phyloP scores from a whole-genome alignment of 2,329 filamentous ascomycete species.

The Cercospora janseana region DNA sequence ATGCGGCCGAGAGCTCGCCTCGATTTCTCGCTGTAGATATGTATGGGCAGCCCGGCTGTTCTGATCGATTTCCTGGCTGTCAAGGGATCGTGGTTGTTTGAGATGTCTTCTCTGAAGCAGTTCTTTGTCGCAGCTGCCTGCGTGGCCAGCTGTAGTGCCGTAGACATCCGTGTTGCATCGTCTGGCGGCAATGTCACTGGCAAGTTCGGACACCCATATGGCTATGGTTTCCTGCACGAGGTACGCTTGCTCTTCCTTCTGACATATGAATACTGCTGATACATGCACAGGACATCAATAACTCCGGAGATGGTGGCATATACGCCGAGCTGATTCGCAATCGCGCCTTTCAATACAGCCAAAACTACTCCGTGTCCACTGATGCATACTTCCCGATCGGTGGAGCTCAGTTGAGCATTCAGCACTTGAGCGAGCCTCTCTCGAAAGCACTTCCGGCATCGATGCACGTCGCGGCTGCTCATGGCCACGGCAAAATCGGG shows the following conservation, averaged over 20 bases:
- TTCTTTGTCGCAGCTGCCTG: slow-evolving; percentile 5
- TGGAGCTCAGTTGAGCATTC: slow-evolving; percentile 26
- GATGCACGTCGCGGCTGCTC: slow-evolving; percentile 29
- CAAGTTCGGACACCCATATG: slow-evolving; percentile 18
- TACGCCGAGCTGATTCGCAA: slow-evolving; percentile 71
- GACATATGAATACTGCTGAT: background rate
- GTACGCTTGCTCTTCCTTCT: slow-evolving; percentile 1
- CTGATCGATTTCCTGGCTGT: too few species aligned
- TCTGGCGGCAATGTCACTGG: slow-evolving; percentile 24
- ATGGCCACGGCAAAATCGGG: slow-evolving; percentile 45
- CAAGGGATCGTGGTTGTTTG: too few species aligned
- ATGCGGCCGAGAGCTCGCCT: background rate
- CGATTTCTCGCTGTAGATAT: background rate
- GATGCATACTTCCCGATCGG: slow-evolving; percentile 25
- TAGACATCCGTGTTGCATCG: slow-evolving; percentile 20
- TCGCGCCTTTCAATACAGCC: slow-evolving; percentile 60
- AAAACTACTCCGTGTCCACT: slow-evolving; percentile 23
- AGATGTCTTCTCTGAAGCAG: background rate
- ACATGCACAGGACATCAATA: slow-evolving; percentile 49
- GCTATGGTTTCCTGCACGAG: slow-evolving; percentile 20
- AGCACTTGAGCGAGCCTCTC: slow-evolving; percentile 26
- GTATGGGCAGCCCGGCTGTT: too few species aligned
- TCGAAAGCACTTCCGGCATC: slow-evolving; percentile 30
- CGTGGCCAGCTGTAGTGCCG: slow-evolving; percentile 5
- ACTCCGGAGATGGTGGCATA: slow-evolving; percentile 69